Evolutionary conservation across 352 stramenopile species (phyloP), one percentile per base, ranked within the genome.

Genomic region (Pythium apleroticum): DNA sequence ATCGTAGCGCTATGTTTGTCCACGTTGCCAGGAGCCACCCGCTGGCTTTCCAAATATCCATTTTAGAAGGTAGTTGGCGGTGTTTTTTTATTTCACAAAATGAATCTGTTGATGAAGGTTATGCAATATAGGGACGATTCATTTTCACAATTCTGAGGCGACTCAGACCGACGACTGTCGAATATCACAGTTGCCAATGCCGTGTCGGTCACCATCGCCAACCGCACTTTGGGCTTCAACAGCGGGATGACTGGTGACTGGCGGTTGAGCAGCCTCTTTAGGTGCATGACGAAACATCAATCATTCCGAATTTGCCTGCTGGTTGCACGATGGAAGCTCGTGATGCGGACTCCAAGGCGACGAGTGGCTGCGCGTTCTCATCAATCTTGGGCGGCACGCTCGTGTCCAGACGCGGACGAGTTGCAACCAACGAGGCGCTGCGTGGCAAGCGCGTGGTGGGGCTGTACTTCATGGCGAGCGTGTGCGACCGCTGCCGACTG

Each of bases 401-500:
- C 37, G 57, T 78, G 24, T 78, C 77, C 15, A 68, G 79, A 0
- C 66, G 73, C 52, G 75, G 76, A 31, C 52, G 77, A 55, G 68
- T 79, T 12, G 22, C 68, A 12, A 89, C 80, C 4, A 33, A 71
- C 10, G 65, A 79, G 27, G 80, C 71, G 39, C 72, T 89, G 20
- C 65, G 60, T 33, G 43, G 68, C 57, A 89, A 89, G 64, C 71
- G 59, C 9, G 71, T 84, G 33, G 61, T 89, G 28, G 79, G 77
- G 1, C 61, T 90, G 19, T 90, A 81, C 71, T 90, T 88, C 70
- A 84, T 74, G 8, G 71, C 74, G 28, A 83, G 72, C 54, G 75
- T 68, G 6, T 89, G 77, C 52, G 63, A 73, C 25, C 72, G 67
- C 11, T 90, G 79, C 35, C 74, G 76, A 53, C 65, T 67, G 27